Conservation (phyloP, 2,329 filamentous ascomycete species). For the Neoscytalidium dimidiatum region DNA sequence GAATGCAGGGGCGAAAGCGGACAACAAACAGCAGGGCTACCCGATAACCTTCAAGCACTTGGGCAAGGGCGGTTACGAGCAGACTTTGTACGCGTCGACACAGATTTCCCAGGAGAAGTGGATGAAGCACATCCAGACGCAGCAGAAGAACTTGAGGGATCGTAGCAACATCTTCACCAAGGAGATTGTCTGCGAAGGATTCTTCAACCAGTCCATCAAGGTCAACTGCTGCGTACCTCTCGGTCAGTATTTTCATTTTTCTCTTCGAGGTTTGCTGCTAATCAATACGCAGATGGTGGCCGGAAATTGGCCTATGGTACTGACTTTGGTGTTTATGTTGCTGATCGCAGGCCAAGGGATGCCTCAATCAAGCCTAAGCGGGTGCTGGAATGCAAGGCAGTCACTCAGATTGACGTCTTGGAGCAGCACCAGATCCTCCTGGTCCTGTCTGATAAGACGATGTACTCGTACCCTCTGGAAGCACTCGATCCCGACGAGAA, state of each 20-base stretch:
- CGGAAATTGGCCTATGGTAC: slow-evolving; percentile 94
- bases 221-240: slow-evolving; percentile 95
- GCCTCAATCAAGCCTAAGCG: slow-evolving; percentile 70
- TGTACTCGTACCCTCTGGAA: slow-evolving; percentile 85
- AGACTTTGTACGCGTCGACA: slow-evolving; percentile 84
- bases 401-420: slow-evolving; percentile 93
- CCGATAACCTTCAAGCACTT: slow-evolving; percentile 96
- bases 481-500: slow-evolving; percentile 81
- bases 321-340: slow-evolving; percentile 89
- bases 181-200: slow-evolving; percentile 74
- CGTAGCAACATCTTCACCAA: slow-evolving; percentile 71
- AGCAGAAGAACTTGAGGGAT: slow-evolving; percentile 83
- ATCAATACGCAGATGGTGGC: slow-evolving; percentile 69
- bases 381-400: slow-evolving; percentile 81
- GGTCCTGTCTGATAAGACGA: slow-evolving; percentile 88
- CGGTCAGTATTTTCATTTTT: slow-evolving; percentile 56
- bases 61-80: slow-evolving; percentile 91
- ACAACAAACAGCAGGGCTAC: slow-evolving; percentile 71
- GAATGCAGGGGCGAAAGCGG: slow-evolving; percentile 37
- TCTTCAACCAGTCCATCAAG: slow-evolving; percentile 84
- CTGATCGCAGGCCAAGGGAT: slow-evolving; percentile 87
- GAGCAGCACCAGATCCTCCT: slow-evolving; percentile 93
- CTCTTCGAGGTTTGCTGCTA: neutral
- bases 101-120: slow-evolving; percentile 90
- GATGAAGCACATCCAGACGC: slow-evolving; percentile 91